A percentile compares a stretch with the other conserved stretches of the same genome.
Evolutionary conservation across 164 flowering plant species (phyloP).

Genomic region (Vitis amurensis): DNA sequence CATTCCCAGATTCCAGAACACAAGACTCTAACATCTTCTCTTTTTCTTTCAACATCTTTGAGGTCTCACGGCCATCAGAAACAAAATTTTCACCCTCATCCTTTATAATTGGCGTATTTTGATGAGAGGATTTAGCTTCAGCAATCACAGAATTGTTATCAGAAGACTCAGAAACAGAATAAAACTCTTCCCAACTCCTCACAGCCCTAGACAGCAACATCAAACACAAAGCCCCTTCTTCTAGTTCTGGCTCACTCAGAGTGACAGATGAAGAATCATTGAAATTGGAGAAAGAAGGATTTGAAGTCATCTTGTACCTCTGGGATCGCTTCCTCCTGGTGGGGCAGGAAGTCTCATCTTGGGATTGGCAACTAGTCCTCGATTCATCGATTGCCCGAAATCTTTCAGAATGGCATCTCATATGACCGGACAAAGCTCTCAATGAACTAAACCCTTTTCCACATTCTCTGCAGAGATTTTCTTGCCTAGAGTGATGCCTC

Average conservation of each 20-base stretch:
- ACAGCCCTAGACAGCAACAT: constrained; percentile 44
- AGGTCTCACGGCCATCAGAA: constrained; percentile 2
- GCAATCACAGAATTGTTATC: constrained; percentile 6
- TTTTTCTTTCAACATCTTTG: constrained; percentile 2
- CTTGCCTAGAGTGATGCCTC: constrained; percentile 34
- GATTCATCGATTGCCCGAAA: neutral
- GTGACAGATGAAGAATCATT: constrained; percentile 18
- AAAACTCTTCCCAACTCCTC: constrained; percentile 1
- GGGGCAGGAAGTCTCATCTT: constrained; percentile 12
- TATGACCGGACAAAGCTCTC: constrained; percentile 15
- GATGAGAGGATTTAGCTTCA: constrained; percentile 6
- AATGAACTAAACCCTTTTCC: constrained; percentile 15
- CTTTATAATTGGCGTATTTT: neutral
- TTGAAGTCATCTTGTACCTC: constrained; percentile 20
- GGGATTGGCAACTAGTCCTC: constrained; percentile 7
- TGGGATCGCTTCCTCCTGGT: constrained; percentile 31
- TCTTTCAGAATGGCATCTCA: constrained; percentile 13
- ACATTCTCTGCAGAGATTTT: constrained; percentile 21
- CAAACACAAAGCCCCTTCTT: constrained; percentile 34
- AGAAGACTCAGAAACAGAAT: constrained; percentile 4
- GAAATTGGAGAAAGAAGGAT: constrained; percentile 18
- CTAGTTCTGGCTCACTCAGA: constrained; percentile 26
- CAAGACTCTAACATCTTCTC: constrained; percentile 3
- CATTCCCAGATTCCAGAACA: constrained; percentile 2
- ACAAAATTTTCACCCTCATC: constrained; percentile 7